These are phyloP conservation scores for Sporothrix mexicana DNA, from an alignment of 2,329 filamentous ascomycete species.

Conservation along the genomic window DNA sequence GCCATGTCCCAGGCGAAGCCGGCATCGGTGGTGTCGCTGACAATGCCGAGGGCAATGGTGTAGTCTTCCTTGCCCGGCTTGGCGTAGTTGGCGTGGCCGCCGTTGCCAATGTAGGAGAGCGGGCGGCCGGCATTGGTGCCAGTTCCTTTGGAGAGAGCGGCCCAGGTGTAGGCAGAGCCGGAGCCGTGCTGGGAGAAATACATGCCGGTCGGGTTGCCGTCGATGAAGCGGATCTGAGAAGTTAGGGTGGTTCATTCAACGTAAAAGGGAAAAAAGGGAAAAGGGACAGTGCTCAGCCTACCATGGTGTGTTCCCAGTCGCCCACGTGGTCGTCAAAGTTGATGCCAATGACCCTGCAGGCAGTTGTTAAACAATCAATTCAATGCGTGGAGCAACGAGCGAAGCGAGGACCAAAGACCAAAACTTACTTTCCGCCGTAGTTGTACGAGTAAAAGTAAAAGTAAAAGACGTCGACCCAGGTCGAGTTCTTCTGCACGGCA, in stretches of 20 bases:
- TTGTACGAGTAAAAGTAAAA: constrained; percentile 40
- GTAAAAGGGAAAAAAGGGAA: too few relatives aligned
- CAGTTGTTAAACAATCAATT: neutral
- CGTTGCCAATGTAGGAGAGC: constrained; percentile 37
- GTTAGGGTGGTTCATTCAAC: neutral
- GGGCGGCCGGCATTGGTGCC: constrained; percentile 33
- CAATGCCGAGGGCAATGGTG: constrained; percentile 37
- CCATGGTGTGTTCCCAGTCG: constrained; percentile 42
- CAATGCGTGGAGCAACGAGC: neutral
- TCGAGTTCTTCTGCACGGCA: constrained; percentile 38
- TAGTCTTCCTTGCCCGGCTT: constrained; percentile 39
- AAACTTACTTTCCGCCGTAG: constrained; percentile 35
- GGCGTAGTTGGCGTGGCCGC: constrained; percentile 41
- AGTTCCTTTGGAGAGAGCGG: constrained; percentile 34
- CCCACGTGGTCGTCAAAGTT: constrained; percentile 41
- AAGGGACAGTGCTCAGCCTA: constrained; percentile 2
- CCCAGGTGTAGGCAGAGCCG: constrained; percentile 41
- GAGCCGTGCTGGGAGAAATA: constrained; percentile 40
- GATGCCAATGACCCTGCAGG: constrained; percentile 37
- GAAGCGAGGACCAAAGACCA: neutral
- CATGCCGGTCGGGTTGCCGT: constrained; percentile 38
- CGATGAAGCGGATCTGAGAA: constrained; percentile 39
- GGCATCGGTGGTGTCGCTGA: constrained; percentile 39
- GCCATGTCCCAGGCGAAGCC: constrained; percentile 40
- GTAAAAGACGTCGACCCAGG: constrained; percentile 39